Conservation (phyloP, 2,329 filamentous ascomycete genomes). For the Chaetomium sp. region DNA sequence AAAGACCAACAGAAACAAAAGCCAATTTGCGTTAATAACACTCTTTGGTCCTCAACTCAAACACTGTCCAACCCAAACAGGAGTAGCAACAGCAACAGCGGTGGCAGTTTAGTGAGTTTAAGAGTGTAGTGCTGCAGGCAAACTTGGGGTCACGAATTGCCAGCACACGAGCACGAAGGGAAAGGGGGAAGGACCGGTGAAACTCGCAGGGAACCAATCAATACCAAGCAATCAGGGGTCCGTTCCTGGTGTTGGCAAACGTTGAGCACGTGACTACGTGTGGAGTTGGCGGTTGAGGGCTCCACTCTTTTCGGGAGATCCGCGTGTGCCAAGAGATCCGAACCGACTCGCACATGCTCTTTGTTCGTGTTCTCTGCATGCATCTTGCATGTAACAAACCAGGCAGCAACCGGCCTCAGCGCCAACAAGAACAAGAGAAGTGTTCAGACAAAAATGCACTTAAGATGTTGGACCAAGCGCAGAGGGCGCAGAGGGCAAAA, state of each 20-base stretch:
- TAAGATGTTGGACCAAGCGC: not conserved
- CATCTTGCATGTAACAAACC: not conserved
- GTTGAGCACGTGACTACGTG: not conserved
- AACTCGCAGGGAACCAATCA: not conserved
- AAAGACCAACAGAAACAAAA: too few relatives aligned
- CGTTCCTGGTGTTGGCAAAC: not conserved
- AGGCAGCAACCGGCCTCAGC: slow-evolving; percentile 4
- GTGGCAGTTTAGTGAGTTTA: not conserved
- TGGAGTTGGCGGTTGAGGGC: not conserved
- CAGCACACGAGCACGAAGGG: not conserved
- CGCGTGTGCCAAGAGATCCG: slow-evolving; percentile 2
- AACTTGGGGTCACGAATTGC: not conserved
- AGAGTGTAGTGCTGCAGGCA: not conserved
- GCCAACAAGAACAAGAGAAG: not conserved
- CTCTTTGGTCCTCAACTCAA: too few relatives aligned
- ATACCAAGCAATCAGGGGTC: not conserved
- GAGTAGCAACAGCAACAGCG: too few relatives aligned
- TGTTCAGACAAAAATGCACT: not conserved
- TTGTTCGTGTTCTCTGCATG: not conserved
- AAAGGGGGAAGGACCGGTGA: not conserved
- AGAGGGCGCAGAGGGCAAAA: not conserved
- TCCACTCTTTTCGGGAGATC: not conserved
- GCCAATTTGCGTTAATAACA: too few relatives aligned
- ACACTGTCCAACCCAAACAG: too few relatives aligned
- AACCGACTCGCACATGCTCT: too few relatives aligned